Evolutionary conservation across 257 asterid species (phyloP).

Genomic region (Salvia miltiorrhiza): DNA sequence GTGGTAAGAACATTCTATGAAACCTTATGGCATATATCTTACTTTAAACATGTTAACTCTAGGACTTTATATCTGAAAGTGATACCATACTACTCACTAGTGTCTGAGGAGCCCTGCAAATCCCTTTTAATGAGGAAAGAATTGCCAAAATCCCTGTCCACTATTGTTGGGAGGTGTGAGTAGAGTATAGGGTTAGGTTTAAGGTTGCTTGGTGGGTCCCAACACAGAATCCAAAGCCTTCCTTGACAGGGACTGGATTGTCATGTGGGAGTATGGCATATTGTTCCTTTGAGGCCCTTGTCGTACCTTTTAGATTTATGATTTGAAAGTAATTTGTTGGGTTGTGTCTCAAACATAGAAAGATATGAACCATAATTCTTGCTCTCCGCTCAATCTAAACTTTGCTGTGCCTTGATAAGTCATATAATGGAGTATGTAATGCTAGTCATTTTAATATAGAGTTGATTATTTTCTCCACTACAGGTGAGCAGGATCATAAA

Average conservation of each 20-base stretch:
- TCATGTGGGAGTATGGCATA: background rate
- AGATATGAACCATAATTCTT: background rate
- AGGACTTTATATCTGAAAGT: background rate
- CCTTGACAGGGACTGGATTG: background rate
- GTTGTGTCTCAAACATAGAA: too few species aligned
- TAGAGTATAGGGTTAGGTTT: background rate
- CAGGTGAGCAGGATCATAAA: conserved; percentile 42
- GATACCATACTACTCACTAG: conserved; percentile 1
- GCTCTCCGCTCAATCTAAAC: background rate
- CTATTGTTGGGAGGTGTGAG: background rate
- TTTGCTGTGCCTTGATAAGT: background rate
- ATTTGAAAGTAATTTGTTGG: background rate
- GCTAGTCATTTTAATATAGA: conserved; percentile 3
- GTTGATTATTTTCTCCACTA: conserved; percentile 20
- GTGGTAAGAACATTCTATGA: background rate
- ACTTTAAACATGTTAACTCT: conserved; percentile 2
- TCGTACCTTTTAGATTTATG: background rate
- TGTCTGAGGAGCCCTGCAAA: background rate
- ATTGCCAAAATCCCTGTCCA: background rate
- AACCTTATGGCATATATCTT: background rate
- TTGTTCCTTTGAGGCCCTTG: background rate
- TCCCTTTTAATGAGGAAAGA: background rate
- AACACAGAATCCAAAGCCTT: background rate
- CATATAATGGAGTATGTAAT: background rate
- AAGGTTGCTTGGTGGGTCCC: background rate